Conservation (phyloP, 441 rosid species). For the Erodium moschatum region DNA sequence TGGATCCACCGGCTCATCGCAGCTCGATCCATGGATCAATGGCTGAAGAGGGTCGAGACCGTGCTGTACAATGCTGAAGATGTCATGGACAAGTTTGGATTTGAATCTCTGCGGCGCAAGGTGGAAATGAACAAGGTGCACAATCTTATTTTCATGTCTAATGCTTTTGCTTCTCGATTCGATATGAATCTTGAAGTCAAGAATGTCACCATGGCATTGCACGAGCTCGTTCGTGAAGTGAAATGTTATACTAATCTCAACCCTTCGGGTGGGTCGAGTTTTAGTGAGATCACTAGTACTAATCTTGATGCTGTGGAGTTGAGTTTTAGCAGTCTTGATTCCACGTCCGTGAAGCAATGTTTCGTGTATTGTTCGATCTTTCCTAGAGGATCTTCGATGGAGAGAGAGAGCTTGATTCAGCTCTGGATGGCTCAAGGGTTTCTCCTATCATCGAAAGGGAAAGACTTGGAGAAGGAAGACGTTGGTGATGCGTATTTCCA, state of each 20-base stretch:
- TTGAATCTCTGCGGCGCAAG: neutral
- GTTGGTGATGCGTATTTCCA: conserved; percentile 20
- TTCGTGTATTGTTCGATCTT: conserved; percentile 22
- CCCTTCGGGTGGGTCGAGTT: neutral
- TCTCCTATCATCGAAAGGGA: neutral
- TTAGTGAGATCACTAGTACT: neutral
- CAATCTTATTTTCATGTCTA: neutral
- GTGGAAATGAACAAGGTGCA: neutral
- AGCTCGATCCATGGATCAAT: neutral
- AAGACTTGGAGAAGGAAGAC: conserved; percentile 14
- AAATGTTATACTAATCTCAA: neutral
- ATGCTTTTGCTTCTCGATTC: neutral
- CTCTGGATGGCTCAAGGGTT: conserved; percentile 28
- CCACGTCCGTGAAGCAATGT: conserved; percentile 16
- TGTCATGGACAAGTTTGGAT: neutral
- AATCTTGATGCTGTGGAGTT: neutral
- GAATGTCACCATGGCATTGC: neutral
- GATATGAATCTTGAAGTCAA: neutral
- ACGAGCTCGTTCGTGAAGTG: neutral
- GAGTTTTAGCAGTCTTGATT: neutral
- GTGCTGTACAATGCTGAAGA: neutral
- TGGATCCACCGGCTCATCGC: neutral
- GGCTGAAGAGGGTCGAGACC: neutral
- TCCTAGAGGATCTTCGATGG: conserved; percentile 6
- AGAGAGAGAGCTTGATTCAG: conserved; percentile 14